These are phyloP conservation scores for Colletotrichum kahawae DNA, from an alignment of 2,329 filamentous ascomycete genomes.

Conservation along the genomic window DNA sequence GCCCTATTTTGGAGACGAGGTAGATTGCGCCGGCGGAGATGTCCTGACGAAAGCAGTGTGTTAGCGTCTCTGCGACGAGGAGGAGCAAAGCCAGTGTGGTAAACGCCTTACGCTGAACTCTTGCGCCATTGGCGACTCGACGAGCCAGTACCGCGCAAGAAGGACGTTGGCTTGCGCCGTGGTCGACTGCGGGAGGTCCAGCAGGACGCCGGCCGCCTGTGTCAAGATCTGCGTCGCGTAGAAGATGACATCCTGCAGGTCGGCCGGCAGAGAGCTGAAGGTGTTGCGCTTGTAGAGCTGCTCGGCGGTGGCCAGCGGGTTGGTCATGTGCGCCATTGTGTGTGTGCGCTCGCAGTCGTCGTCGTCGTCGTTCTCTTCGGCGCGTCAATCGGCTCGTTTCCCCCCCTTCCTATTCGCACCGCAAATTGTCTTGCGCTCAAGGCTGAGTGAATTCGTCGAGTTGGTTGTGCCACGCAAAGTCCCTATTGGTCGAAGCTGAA, in stretches of 20 bases:
- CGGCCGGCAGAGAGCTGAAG: slow-evolving; percentile 64
- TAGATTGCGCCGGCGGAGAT: slow-evolving; percentile 83
- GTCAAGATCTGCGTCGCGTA: slow-evolving; percentile 75
- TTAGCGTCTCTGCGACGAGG: not conserved
- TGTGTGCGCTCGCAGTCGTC: not conserved
- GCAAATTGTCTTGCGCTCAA: not conserved
- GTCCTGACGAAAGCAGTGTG: slow-evolving; percentile 57
- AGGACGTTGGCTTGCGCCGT: slow-evolving; percentile 86
- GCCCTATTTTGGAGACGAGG: slow-evolving; percentile 81
- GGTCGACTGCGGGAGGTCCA: slow-evolving; percentile 84
- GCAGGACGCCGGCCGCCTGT: slow-evolving; percentile 79
- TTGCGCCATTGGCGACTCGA: slow-evolving; percentile 57
- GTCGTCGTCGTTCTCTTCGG: not conserved
- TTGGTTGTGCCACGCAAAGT: not conserved
- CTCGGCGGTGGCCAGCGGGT: slow-evolving; percentile 73
- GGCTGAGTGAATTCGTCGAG: not conserved
- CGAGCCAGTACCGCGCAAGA: slow-evolving; percentile 80
- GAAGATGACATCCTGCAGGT: slow-evolving; percentile 75
- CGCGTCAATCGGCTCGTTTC: not conserved
- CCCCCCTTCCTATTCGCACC: not conserved
- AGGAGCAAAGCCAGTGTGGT: not conserved
- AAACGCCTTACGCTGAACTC: slow-evolving; percentile 57
- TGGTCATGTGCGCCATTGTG: slow-evolving; percentile 43
- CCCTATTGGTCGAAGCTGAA: slow-evolving; percentile 12
- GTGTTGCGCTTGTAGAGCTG: slow-evolving; percentile 67